Base-by-base conservation (phyloP, 2,329 filamentous ascomycete genomes). In the Magnaporthales sp. region DNA sequence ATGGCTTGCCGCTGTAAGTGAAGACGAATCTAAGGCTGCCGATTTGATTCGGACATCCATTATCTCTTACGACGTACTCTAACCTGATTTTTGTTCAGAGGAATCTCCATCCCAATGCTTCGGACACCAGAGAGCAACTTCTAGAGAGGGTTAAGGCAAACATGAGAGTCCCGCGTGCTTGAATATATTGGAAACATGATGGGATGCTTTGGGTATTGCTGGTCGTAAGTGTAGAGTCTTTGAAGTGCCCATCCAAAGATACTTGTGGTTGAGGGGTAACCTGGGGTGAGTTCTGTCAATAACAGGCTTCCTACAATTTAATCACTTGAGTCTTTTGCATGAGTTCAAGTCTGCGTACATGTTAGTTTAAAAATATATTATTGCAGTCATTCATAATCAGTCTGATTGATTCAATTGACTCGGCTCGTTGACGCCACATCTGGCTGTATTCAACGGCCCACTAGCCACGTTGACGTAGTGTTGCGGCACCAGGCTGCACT, bases 1-100 rank as follows among this genome's bases (percentile, higher is more conserved):
- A 73, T 98, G 93, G 93, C 80, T 98, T 64, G 86, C 87, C 62
- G 86, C 85, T 72, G 94, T 97, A 84, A 78, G 89, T 81, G 56
- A 56, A 13, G 54, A 54, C 30, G 26, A 58, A 26, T 54, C 67
- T 38, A 22, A 10, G 19, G 24, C 3, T 26, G 22, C 26, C 54
- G 46, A 9, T 19, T 10, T 22, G 29, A 38, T 10, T 38, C 11
- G 13, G 19, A n/a, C 8, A 9, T 15, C 9, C 24, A 29, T 66
- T 51, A 11, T 29, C 63, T 62, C 19, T 63, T 58, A 22, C 6
- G 46, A 62, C 1, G n/a, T 51, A 51, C 29, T 60, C 24, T 69
- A 65, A 64, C 32, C 3, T 15, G 24, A 10, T 19, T 7, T 24
- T 1, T 8, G 5, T 51, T 15, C 68, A 85, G 83, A 75, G 82